Evolutionary conservation across 768 basidiomycete genomes (phyloP), one percentile per base, ranked within the genome.

Genomic region (Astraeus odoratus): DNA sequence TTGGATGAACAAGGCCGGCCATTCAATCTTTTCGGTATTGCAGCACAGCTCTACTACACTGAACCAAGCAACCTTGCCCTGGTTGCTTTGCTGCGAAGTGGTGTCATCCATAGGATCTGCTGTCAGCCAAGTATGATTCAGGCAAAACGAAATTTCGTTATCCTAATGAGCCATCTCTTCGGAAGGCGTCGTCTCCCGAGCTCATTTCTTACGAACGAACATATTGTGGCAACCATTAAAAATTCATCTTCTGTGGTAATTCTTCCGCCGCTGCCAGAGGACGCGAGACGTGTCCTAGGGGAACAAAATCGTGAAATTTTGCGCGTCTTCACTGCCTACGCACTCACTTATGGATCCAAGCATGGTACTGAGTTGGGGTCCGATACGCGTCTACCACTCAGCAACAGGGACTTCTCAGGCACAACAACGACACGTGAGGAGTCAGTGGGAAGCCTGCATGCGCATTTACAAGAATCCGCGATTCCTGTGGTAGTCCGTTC

Each of bases 51-150:
- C 24, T 79, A 79, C 38, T 79, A 81, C 53, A 76, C 77, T 1
- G 83, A 86, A 57, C 83, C 84, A 1, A 76, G 74, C 63, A 86
- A 85, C 59, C 69, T 86, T 30, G 83, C 83, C 0, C 61, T 86
- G 2, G 74, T 81, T 9, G 57, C 70, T 1, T 68, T 86, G 13
- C 60, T 86, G 34, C 75, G 75, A 27, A 64, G 64, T 4, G 83
- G 83, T 7, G 69, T 76, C 39, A 44, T 86, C 8, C 84, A 85
- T 57, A 51, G 63, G 0, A 72, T 86, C 25, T 81, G 81, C 59
- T 51, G 54, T 15, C 68, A 76, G 42, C 16, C 53, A 8, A 65
- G 61, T 34, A 19, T 56, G 10, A 56, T 69, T 36, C 46, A 61
- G 3, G 79, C 80, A 1, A 73, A 76, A 48, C 63, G 59, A 8